These are phyloP conservation scores for Aspergillus thermomutatus DNA, from an alignment of 2,329 filamentous ascomycete genomes.

Conservation along the genomic window DNA sequence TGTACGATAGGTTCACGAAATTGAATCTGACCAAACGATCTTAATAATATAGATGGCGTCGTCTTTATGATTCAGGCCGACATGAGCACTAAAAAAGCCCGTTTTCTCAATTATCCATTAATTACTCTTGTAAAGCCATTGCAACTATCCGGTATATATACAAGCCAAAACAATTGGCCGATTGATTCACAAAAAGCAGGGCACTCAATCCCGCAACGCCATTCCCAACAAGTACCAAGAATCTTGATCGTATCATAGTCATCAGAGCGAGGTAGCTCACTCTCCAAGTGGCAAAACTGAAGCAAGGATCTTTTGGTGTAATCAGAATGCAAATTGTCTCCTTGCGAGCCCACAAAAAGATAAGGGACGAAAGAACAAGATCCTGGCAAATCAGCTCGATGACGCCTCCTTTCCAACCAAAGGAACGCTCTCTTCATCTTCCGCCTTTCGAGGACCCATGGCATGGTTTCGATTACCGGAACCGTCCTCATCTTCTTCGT, in stretches of 20 bases:
- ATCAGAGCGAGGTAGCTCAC: background rate
- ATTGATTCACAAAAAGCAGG: background rate
- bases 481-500: constrained; percentile 66
- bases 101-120: background rate
- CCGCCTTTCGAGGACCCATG: constrained; percentile 26
- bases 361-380: background rate
- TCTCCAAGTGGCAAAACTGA: background rate
- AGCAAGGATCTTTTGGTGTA: background rate
- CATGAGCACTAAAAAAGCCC: background rate
- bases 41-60: background rate
- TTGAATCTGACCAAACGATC: background rate
- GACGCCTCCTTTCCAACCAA: constrained; percentile 17
- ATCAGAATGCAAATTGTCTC: background rate
- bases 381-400: background rate
- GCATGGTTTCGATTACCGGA: constrained; percentile 7
- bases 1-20: constrained; percentile 9
- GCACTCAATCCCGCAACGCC: background rate
- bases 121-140: background rate
- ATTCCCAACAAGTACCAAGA: background rate
- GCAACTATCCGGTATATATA: background rate
- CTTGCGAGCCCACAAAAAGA: background rate
- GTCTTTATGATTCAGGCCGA: background rate
- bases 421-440: constrained; percentile 28
- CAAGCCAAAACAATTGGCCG: background rate
- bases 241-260: background rate